Evolutionary conservation across 192 early-diverging fungal genomes (phyloP).

Genomic region (Backusella circina): DNA sequence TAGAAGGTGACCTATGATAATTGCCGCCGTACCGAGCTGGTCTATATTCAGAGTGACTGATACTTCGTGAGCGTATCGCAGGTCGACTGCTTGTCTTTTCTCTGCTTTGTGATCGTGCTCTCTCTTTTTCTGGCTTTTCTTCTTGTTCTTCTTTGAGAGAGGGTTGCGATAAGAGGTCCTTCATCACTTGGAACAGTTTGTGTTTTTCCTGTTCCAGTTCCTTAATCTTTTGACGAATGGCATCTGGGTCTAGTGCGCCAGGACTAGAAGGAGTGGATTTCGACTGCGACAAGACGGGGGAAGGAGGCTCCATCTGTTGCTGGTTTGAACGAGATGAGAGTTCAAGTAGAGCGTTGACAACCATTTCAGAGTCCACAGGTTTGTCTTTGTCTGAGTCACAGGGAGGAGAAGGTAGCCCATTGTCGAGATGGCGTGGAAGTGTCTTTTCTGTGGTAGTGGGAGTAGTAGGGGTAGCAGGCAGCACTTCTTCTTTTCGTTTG

Average conservation of each 20-base stretch:
- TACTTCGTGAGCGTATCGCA: slow-evolving; percentile 7
- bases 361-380: slow-evolving; percentile 9
- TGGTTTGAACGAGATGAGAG: background rate
- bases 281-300: background rate
- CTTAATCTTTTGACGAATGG: background rate
- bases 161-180: slow-evolving; percentile 4
- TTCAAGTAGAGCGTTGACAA: slow-evolving; percentile 3
- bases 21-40: slow-evolving; percentile 11
- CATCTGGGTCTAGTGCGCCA: background rate
- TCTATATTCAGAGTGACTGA: slow-evolving; percentile 7
- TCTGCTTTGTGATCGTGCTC: slow-evolving; percentile 1
- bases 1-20: background rate
- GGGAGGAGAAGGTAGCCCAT: slow-evolving; percentile 18
- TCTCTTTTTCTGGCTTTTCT: background rate
- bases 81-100: background rate
- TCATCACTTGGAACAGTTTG: slow-evolving; percentile 16
- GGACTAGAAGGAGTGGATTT: background rate
- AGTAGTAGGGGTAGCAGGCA: background rate
- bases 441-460: background rate
- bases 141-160: background rate
- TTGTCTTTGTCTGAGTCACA: background rate
- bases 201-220: slow-evolving; percentile 14
- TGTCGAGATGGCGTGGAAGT: slow-evolving; percentile 11
- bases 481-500: background rate
- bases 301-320: background rate